These are phyloP conservation scores for Suhomyces sp. DNA, from an alignment of 805 yeast species.

Conservation along the genomic window DNA sequence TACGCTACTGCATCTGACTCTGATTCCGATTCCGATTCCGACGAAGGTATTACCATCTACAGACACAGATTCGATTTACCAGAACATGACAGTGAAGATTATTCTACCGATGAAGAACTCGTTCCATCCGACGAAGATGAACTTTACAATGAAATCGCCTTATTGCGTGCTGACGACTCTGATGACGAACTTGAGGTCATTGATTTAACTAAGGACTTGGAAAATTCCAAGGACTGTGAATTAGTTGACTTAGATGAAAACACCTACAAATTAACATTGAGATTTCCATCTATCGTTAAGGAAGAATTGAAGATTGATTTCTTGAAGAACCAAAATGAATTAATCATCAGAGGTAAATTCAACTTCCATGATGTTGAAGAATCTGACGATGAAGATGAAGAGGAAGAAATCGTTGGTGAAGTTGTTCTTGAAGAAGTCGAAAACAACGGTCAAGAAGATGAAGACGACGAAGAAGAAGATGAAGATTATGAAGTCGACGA, in stretches of 20 bases:
- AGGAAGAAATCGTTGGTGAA: slow-evolving; percentile 15
- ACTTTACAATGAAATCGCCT: slow-evolving; percentile 15
- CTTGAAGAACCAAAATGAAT: slow-evolving; percentile 41
- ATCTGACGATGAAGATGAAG: slow-evolving; percentile 22
- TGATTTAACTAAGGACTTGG: slow-evolving; percentile 43
- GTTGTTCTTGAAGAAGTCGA: slow-evolving; percentile 6
- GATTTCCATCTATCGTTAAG: slow-evolving; percentile 41
- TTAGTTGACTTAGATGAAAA: slow-evolving; percentile 37
- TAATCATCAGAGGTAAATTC: slow-evolving; percentile 40
- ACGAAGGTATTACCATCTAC: slow-evolving; percentile 44
- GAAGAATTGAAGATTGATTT: slow-evolving; percentile 42
- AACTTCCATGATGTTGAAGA: slow-evolving; percentile 27
- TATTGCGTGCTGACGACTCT: slow-evolving; percentile 30
- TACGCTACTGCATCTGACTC: slow-evolving; percentile 21
- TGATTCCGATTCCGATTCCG: slow-evolving; percentile 29
- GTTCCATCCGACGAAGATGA: slow-evolving; percentile 19
- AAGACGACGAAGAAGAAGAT: slow-evolving; percentile 18
- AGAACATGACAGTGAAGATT: slow-evolving; percentile 31
- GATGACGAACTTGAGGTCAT: slow-evolving; percentile 35
- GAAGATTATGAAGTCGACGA: slow-evolving; percentile 11
- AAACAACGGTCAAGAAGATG: no score
- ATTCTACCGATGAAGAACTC: slow-evolving; percentile 40
- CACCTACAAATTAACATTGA: slow-evolving; percentile 38
- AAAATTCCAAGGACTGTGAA: slow-evolving; percentile 45
- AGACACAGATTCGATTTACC: slow-evolving; percentile 41